Evolutionary conservation across 2,329 filamentous ascomycete genomes (phyloP).

Genomic region (Fusarium virguliforme): DNA sequence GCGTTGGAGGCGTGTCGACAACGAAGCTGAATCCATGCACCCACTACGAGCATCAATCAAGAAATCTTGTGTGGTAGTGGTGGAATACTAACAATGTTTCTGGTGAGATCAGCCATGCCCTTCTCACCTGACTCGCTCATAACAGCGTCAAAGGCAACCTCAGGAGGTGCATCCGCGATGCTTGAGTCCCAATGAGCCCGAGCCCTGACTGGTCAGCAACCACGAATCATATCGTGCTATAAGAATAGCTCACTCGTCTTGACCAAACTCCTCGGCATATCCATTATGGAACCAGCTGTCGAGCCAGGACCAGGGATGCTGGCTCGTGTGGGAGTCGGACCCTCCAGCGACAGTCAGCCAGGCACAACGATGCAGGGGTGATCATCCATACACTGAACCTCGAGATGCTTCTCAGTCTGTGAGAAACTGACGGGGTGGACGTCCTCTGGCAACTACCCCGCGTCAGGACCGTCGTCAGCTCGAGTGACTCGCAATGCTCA

Average conservation of each 20-base stretch:
- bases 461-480: conserved; percentile 9
- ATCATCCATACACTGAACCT: conserved; percentile 55
- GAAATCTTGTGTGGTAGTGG: too few species aligned
- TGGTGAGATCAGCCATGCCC: conserved; percentile 74
- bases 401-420: conserved; percentile 52
- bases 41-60: conserved; percentile 64
- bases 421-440: conserved; percentile 52
- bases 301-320: conserved; percentile 70
- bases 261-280: conserved; percentile 37
- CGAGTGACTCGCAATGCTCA: conserved; percentile 36
- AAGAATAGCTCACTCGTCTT: conserved; percentile 44
- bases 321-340: conserved; percentile 79
- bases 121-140: conserved; percentile 66
- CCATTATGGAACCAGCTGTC: conserved; percentile 42
- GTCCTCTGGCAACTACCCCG: conserved; percentile 53
- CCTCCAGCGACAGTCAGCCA: conserved; percentile 62
- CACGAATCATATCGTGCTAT: background rate
- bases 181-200: conserved; percentile 47
- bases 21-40: conserved; percentile 85
- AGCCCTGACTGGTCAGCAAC: conserved; percentile 34
- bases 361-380: background rate
- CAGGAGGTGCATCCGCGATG: conserved; percentile 67
- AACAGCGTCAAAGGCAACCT: conserved; percentile 72
- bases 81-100: conserved; percentile 70
- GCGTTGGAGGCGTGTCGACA: conserved; percentile 75